Evolutionary conservation across 225 moss, liverwort and hornwort species (phyloP), one percentile per base, ranked within the genome.

Genomic region (Rhytidiadelphus loreus): DNA sequence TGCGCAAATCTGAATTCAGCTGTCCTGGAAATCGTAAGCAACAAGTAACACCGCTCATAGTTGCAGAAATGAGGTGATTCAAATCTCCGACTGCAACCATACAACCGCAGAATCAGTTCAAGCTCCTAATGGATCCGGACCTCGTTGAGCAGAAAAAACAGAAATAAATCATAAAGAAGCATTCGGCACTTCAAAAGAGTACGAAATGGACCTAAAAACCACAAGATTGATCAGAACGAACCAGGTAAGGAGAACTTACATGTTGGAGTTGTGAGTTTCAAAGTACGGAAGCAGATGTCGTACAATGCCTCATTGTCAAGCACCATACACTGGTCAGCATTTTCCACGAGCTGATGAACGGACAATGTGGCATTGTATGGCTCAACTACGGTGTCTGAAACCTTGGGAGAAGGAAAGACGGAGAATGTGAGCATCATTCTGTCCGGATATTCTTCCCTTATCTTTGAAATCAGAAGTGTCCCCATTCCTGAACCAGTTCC

Each of bases 321-420:
- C 83, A 93, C 93, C 91, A 93, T 93, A 69, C 93, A 93, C 62
- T 93, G 88, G 71, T 93, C 93, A 68, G 93, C 93, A 70, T 93
- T 93, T 85, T 93, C 93, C 86, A 93, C 93, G 44, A 93, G 91
- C 76, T 93, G 93, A 86, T 93, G 93, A 33, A 93, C 93, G 25
- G 93, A 93, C 86, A 93, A 86, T 33, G 93, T 93, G 59, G 91
- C 93, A 80, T 93, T 93, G 75, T 93, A 93, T 16, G 93, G 93
- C 88, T 93, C 93, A n/a, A 93, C 93, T n/a, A 93, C 93, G 11
- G 93, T 93, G 56, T 93, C 93, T n/a, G 93, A 93, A 30, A 92
- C 92, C 89, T 92, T 92, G 11, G 92, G 92, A 44, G 92, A 92
- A 76, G 92, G 92, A 65, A 92, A 92, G 37, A 92, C 92, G 13